A percentile compares a stretch with the other conserved stretches of the same genome.
These are phyloP conservation scores for Russula emetica DNA, from an alignment of 768 basidiomycete species.

Conservation along the genomic window DNA sequence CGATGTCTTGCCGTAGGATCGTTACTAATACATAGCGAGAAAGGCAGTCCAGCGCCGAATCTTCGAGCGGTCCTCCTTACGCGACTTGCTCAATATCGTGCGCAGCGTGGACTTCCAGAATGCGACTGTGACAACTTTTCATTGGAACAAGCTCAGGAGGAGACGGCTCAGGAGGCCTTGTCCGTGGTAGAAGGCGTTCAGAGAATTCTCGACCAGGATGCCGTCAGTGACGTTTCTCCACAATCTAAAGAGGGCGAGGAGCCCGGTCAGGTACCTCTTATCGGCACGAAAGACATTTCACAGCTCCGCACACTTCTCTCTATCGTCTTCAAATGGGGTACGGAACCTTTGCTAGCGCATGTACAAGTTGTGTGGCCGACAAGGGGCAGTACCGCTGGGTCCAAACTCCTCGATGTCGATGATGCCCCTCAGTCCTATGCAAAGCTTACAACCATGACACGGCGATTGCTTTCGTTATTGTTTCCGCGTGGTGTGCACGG, in stretches of 20 bases:
- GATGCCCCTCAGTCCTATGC: conserved; percentile 42
- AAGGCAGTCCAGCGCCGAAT: conserved; percentile 8
- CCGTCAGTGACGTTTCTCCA: neutral
- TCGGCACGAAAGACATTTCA: conserved; percentile 66
- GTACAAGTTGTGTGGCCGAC: conserved; percentile 42
- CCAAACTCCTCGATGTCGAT: conserved; percentile 46
- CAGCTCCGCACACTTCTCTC: conserved; percentile 60
- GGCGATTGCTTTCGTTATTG: conserved; percentile 45
- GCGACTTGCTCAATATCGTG: conserved; percentile 23
- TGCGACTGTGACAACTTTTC: neutral
- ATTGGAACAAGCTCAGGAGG: conserved; percentile 21
- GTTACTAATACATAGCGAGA: conserved; percentile 21
- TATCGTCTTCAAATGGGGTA: conserved; percentile 69
- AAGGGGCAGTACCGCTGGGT: conserved; percentile 29
- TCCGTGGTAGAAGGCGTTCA: conserved; percentile 25
- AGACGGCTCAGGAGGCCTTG: conserved; percentile 25
- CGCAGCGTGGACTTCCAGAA: conserved; percentile 19
- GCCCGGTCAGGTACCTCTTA: conserved; percentile 32
- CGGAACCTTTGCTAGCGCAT: conserved; percentile 48
- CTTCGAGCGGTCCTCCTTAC: conserved; percentile 21
- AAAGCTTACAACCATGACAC: conserved; percentile 42
- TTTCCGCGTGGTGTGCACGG: conserved; percentile 52
- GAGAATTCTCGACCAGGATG: conserved; percentile 23
- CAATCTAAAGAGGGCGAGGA: conserved; percentile 6
- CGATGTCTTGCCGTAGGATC: conserved; percentile 19